These are phyloP conservation scores for Aspergillus bertholletiae DNA, from an alignment of 495 filamentous ascomycete genomes.

Conservation along the genomic window DNA sequence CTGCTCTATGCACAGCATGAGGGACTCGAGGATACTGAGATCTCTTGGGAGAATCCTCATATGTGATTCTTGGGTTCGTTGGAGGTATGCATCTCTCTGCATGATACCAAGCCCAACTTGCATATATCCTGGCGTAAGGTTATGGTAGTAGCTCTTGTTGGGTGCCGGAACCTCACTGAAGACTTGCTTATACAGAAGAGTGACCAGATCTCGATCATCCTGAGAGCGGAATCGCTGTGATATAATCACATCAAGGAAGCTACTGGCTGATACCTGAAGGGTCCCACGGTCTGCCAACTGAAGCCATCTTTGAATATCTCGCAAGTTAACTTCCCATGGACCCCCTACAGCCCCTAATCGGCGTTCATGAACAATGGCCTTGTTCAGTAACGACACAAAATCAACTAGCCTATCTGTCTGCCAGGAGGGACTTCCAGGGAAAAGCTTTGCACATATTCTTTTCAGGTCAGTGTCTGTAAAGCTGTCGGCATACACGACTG, in stretches of 20 bases:
- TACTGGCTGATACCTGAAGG: constrained; percentile 52
- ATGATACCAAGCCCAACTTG: constrained; percentile 81
- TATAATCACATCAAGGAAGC: constrained; percentile 81
- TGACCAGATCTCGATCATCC: constrained; percentile 60
- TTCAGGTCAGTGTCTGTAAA: constrained; percentile 78
- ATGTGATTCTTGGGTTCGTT: constrained; percentile 50
- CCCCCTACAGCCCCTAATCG: constrained; percentile 74
- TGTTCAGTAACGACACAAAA: constrained; percentile 77
- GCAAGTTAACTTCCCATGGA: constrained; percentile 96
- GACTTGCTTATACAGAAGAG: constrained; percentile 56
- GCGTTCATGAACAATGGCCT: constrained; percentile 59
- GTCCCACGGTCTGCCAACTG: constrained; percentile 54
- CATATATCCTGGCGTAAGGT: constrained; percentile 61
- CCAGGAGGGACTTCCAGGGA: constrained; percentile 53
- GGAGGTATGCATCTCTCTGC: constrained; percentile 51
- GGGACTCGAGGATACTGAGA: constrained; percentile 70
- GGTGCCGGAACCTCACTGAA: constrained; percentile 40
- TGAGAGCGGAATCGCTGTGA: constrained; percentile 79
- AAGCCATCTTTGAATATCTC: constrained; percentile 89
- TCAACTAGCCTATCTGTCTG: constrained; percentile 63
- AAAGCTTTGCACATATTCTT: constrained; percentile 74
- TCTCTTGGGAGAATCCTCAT: constrained; percentile 56
- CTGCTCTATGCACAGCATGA: constrained; percentile 82
- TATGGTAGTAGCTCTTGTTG: constrained; percentile 53
- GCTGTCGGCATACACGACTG: constrained; percentile 91